These are phyloP conservation scores for Neurospora sp. DNA, from an alignment of 495 filamentous ascomycete species.

Conservation along the genomic window DNA sequence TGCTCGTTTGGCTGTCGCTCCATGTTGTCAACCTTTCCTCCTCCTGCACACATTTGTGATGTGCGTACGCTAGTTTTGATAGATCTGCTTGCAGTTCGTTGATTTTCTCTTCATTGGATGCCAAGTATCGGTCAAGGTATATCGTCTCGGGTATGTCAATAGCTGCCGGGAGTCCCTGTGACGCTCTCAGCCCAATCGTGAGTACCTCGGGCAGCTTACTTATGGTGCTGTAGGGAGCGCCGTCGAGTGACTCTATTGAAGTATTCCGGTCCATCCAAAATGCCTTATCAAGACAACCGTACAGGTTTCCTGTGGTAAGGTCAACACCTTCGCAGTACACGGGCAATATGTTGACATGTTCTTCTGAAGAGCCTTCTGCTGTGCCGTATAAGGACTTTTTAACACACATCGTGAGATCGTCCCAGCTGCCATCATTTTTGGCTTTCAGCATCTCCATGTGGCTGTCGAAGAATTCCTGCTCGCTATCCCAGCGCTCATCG, in stretches of 20 bases:
- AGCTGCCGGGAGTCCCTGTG: slow-evolving; percentile 26
- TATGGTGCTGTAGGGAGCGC: slow-evolving; percentile 27
- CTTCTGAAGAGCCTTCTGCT: not conserved
- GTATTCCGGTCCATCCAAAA: slow-evolving; percentile 40
- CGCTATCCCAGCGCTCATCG: slow-evolving; percentile 5
- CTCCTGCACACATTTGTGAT: slow-evolving; percentile 9
- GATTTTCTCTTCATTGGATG: slow-evolving; percentile 42
- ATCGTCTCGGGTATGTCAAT: slow-evolving; percentile 60
- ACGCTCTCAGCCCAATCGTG: slow-evolving; percentile 44
- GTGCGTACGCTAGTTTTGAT: slow-evolving; percentile 13
- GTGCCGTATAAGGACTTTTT: not conserved
- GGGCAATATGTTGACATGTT: not conserved
- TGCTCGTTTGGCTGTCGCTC: slow-evolving; percentile 17
- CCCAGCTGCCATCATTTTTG: not conserved
- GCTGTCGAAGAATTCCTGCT: slow-evolving; percentile 20
- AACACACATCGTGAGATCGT: not conserved
- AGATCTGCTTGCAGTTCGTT: slow-evolving; percentile 30
- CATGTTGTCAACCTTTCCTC: slow-evolving; percentile 17
- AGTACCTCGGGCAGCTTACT: slow-evolving; percentile 57
- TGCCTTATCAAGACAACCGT: slow-evolving; percentile 59
- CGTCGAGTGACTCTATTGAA: not conserved
- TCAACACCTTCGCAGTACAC: not conserved
- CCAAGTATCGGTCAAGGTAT: slow-evolving; percentile 72
- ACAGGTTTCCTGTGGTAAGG: slow-evolving; percentile 31
- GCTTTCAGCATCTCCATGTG: not conserved